Base-by-base conservation (phyloP, 2,329 filamentous ascomycete genomes). In the Neofusicoccum cordaticola region DNA sequence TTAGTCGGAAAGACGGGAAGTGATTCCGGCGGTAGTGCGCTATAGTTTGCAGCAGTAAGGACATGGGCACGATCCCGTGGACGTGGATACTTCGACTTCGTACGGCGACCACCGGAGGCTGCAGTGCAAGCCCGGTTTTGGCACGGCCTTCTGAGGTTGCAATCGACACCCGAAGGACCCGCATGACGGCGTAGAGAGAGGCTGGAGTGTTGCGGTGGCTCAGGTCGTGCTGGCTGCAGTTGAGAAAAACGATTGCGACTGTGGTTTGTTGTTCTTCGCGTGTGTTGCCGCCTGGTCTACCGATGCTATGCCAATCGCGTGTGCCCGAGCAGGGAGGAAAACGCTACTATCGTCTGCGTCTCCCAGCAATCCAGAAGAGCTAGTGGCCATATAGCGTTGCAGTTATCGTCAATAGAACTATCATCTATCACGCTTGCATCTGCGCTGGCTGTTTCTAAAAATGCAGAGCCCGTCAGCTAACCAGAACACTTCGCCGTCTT, bases 1-100 rank as follows among this genome's bases (percentile, higher is more conserved):
- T 37, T 17, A 58, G 42, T 13, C 56, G 56, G 56, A 60, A 60
- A 60, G 56, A 37, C 56, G 56, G 56, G 56, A 45, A 9, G 6
- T 39, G 56, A 60, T 37, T 60, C 56, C 56, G 56, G 42, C 56
- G 9, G 47, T 47, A 37, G 17, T 37, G 56, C 31, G 42, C 27
- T 60, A 60, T 60, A 60, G n/a, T 13, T 5, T 15, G 4, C 1
- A 17, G 41, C 22, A 22, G 41, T 60, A 60, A 47, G 15, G 44
- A 39, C 56, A 60, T 45, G 56, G 56, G 27, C 42, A n/a, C 6
- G 17, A 44, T 35, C 22, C 56, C 56, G 15, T 60, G 4, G n/a
- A 60, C 56, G 17, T 22, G 41, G 52, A 57, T 60, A 35, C 41
- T 45, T 44, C 19, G 31, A 60, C 39, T 22, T 34, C 52, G 41